Conservation (phyloP, 257 asterid genomes). For the Rubia yunnanensis region DNA sequence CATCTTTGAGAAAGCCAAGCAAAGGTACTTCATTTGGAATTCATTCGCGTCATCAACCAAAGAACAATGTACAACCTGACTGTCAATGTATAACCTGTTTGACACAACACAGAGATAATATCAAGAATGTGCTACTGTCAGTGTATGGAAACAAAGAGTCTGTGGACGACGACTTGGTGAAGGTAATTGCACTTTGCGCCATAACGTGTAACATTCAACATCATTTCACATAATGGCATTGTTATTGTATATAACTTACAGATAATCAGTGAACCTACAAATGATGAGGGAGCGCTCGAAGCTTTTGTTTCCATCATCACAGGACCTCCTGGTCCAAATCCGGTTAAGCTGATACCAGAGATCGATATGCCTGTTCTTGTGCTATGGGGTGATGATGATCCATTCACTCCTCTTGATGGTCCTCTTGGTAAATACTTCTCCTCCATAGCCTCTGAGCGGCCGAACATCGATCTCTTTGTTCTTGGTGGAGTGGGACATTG, state of each 20-base stretch:
- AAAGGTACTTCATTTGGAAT: constrained; percentile 30
- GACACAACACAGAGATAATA: constrained; percentile 53
- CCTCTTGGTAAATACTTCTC: constrained; percentile 93
- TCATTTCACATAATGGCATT: too few relatives aligned
- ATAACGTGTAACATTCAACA: neutral
- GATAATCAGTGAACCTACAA: constrained; percentile 77
- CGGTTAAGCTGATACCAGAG: constrained; percentile 56
- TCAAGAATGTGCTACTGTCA: constrained; percentile 49
- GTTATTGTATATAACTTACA: constrained; percentile 17
- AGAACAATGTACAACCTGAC: too few relatives aligned
- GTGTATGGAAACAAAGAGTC: constrained; percentile 71
- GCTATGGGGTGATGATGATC: constrained; percentile 82
- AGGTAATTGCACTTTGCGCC: constrained; percentile 28
- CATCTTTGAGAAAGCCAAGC: constrained; percentile 52
- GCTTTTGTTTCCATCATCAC: constrained; percentile 91
- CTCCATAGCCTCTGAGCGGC: constrained; percentile 33
- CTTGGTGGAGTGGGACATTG: constrained; percentile 91
- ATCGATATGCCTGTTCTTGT: constrained; percentile 55
- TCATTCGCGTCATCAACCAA: neutral
- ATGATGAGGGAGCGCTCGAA: constrained; percentile 87
- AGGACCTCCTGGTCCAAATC: constrained; percentile 94
- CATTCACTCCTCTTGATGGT: constrained; percentile 85
- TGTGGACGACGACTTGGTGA: constrained; percentile 85
- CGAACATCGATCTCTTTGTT: constrained; percentile 49
- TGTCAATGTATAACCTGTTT: constrained; percentile 6